Conservation (phyloP, 1,284 basidiomycete genomes). For the Phylloboletellus chloephorus region DNA sequence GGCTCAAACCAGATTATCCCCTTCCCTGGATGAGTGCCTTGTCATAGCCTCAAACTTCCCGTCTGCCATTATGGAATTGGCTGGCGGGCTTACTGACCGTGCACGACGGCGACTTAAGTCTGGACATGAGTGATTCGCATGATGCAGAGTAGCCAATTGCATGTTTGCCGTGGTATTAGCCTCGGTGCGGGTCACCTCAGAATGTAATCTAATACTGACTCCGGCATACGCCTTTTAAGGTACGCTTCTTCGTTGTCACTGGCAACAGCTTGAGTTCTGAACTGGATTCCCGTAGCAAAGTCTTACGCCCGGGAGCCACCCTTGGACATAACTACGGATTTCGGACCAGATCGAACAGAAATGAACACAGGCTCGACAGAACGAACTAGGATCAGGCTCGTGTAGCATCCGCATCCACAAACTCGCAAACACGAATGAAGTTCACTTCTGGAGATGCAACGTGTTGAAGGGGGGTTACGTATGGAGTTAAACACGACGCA, state of each 20-base stretch:
- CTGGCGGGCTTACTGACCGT: constrained; percentile 5
- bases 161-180: constrained; percentile 20
- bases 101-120: constrained; percentile 21
- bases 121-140: constrained; percentile 25
- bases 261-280: constrained; percentile 25
- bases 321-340: constrained; percentile 1
- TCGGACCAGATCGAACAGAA: constrained; percentile 14
- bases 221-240: constrained; percentile 13
- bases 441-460: constrained; percentile 26
- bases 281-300: constrained; percentile 18
- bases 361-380: constrained; percentile 9
- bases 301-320: constrained; percentile 6
- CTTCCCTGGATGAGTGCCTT: constrained; percentile 1
- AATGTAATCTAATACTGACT: constrained; percentile 5
- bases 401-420: constrained; percentile 15
- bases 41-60: constrained; percentile 8
- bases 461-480: constrained; percentile 26
- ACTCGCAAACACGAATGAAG: constrained; percentile 17
- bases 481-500: constrained; percentile 20
- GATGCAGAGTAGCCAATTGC: constrained; percentile 6
- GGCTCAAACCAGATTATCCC: constrained; percentile 14
- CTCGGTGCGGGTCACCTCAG: constrained; percentile 3
- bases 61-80: constrained; percentile 10
- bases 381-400: constrained; percentile 18
- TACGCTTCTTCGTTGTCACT: constrained; percentile 22